These are phyloP conservation scores for Leccinum rimulosum DNA, from an alignment of 768 basidiomycete species.

Conservation along the genomic window DNA sequence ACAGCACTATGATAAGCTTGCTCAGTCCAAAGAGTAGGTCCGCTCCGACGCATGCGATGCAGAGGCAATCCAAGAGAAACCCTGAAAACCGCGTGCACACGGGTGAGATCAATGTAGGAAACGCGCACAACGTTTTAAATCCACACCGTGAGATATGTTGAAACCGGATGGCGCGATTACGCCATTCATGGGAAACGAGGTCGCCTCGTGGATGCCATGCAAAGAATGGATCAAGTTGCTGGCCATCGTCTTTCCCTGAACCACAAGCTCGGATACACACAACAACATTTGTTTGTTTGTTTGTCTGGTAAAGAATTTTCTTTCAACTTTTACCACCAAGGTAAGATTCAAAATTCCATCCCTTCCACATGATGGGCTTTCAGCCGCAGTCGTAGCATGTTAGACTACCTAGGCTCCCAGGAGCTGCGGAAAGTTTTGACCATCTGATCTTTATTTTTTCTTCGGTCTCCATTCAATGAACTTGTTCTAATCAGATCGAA, in stretches of 20 bases:
- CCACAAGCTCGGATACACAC: not conserved
- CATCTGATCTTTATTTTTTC: not conserved
- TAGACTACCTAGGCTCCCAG: slow-evolving; percentile 30
- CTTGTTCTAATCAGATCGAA: slow-evolving; percentile 1
- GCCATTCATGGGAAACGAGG: slow-evolving; percentile 27
- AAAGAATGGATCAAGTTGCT: slow-evolving; percentile 3
- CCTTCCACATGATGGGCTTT: slow-evolving; percentile 12
- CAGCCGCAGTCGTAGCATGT: slow-evolving; percentile 31
- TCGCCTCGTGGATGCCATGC: slow-evolving; percentile 25
- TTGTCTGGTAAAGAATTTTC: not conserved
- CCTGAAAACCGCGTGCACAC: slow-evolving; percentile 1
- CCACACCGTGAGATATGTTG: slow-evolving; percentile 20
- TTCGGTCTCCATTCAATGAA: not conserved
- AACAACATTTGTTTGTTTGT: not conserved
- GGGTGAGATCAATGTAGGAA: slow-evolving; percentile 7
- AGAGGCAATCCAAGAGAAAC: not conserved
- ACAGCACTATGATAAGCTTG: not conserved
- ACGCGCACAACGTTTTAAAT: slow-evolving; percentile 12
- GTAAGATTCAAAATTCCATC: not conserved
- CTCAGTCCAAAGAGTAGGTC: no score
- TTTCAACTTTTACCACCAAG: not conserved
- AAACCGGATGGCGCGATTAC: slow-evolving; percentile 22
- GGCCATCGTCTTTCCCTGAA: slow-evolving; percentile 3
- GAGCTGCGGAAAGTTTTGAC: slow-evolving; percentile 24
- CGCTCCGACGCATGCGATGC: not conserved